A percentile compares a stretch with the other conserved stretches of the same genome.
Evolutionary conservation across 805 yeast species (phyloP).

Genomic region (Brettanomyces naardenensis): DNA sequence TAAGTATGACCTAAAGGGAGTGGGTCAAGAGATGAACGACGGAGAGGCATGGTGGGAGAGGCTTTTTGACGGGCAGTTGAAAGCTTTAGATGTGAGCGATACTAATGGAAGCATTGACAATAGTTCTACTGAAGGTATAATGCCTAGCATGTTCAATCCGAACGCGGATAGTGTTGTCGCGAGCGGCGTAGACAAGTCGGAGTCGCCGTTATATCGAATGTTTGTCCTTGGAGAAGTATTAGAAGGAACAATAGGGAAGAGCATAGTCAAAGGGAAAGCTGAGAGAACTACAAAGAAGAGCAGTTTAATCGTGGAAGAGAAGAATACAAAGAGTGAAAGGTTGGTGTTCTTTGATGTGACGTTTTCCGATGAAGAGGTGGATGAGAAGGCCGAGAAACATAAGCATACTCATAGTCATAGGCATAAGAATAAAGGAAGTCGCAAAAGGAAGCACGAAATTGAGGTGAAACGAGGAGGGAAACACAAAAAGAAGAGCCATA

Average conservation of each 20-base stretch:
- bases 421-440: background rate
- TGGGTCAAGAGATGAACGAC: constrained; percentile 72
- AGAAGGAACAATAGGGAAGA: constrained; percentile 52
- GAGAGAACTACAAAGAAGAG: background rate
- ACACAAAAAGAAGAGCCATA: too few species aligned
- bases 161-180: constrained; percentile 34
- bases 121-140: background rate
- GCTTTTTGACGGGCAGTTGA: constrained; percentile 87
- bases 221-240: constrained; percentile 85
- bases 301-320: constrained; percentile 12
- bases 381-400: constrained; percentile 11
- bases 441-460: background rate
- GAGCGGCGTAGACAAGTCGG: constrained; percentile 37
- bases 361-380: constrained; percentile 12
- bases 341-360: constrained; percentile 2
- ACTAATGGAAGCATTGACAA: background rate
- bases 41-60: constrained; percentile 97
- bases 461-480: background rate
- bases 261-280: constrained; percentile 2
- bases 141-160: constrained; percentile 13
- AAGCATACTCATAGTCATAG: constrained; percentile 7
- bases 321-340: constrained; percentile 16
- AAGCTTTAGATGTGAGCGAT: constrained; percentile 46
- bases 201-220: constrained; percentile 74
- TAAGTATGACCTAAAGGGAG: constrained; percentile 83